Conservation (phyloP, 352 stramenopile species). For the Phytophthora pisi region DNA sequence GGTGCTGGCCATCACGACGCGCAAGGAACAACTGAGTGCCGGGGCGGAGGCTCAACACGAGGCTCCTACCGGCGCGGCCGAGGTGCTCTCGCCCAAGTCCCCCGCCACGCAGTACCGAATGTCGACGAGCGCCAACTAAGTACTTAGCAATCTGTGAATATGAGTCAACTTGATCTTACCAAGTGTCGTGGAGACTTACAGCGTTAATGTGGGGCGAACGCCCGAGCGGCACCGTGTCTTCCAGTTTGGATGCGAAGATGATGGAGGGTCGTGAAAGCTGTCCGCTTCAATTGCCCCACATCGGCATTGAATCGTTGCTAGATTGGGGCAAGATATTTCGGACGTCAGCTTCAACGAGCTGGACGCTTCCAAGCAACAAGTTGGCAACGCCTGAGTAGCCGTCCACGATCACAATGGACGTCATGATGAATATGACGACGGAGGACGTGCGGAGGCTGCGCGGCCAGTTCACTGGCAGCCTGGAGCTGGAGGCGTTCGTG, state of each 20-base stretch:
- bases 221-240: too few relatives aligned
- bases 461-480: slow-evolving; percentile 50
- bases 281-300: too few relatives aligned
- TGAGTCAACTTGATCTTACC: slow-evolving; percentile 13
- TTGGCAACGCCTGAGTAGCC: neutral
- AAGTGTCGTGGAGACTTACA: neutral
- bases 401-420: slow-evolving; percentile 53
- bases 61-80: neutral
- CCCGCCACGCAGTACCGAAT: slow-evolving; percentile 39
- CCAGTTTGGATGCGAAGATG: too few relatives aligned
- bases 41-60: slow-evolving; percentile 9
- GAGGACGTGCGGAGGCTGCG: slow-evolving; percentile 71
- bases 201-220: too few relatives aligned
- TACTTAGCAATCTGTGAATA: slow-evolving; percentile 16
- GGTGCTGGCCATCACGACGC: slow-evolving; percentile 48
- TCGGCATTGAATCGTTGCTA: too few relatives aligned
- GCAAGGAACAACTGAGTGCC: slow-evolving; percentile 35
- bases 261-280: too few relatives aligned
- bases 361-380: too few relatives aligned
- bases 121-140: slow-evolving; percentile 18
- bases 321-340: too few relatives aligned
- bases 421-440: slow-evolving; percentile 89
- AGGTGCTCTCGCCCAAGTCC: slow-evolving; percentile 32
- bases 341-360: too few relatives aligned
- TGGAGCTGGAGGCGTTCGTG: slow-evolving; percentile 74